Percentiles rank a stretch among this genome's conserved stretches.
Evolutionary conservation across 257 asterid species (phyloP).

Genomic region (Fraxinus anomala): DNA sequence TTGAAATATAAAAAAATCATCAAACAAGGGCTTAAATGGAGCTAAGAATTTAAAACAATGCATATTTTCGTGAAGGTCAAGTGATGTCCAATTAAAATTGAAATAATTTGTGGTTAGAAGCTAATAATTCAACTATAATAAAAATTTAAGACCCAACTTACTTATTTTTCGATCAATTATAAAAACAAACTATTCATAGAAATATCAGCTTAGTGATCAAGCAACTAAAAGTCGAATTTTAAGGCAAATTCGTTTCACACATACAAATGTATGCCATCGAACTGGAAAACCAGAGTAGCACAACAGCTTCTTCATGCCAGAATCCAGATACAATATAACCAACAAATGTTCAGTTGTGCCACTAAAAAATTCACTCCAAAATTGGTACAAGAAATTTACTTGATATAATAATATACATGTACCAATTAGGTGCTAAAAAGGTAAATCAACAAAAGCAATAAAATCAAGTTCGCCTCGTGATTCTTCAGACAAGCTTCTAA

Average conservation of each 20-base stretch:
- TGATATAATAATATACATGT: conserved; percentile 18
- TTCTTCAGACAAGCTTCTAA: conserved; percentile 29
- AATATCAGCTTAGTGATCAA: not conserved
- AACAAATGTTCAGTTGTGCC: not conserved
- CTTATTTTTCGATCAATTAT: too few relatives aligned
- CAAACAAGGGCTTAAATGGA: too few relatives aligned
- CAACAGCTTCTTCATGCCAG: not conserved
- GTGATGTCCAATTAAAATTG: too few relatives aligned
- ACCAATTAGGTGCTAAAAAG: conserved; percentile 24
- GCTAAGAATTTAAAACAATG: too few relatives aligned
- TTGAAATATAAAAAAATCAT: too few relatives aligned
- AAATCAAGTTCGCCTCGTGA: conserved; percentile 25
- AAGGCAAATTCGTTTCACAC: not conserved
- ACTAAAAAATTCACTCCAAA: not conserved
- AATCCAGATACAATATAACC: not conserved
- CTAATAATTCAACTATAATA: too few relatives aligned
- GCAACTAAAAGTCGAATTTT: not conserved
- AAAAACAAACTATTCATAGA: too few relatives aligned
- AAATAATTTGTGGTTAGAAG: too few relatives aligned
- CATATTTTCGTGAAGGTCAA: too few relatives aligned
- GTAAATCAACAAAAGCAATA: conserved; percentile 6
- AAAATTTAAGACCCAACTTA: too few relatives aligned
- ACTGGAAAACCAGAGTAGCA: not conserved
- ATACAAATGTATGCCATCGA: not conserved
- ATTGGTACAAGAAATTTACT: not conserved